phyloP scores from a whole-genome alignment of 2,329 filamentous ascomycete genomes.

The Ampelomyces quisqualis region DNA sequence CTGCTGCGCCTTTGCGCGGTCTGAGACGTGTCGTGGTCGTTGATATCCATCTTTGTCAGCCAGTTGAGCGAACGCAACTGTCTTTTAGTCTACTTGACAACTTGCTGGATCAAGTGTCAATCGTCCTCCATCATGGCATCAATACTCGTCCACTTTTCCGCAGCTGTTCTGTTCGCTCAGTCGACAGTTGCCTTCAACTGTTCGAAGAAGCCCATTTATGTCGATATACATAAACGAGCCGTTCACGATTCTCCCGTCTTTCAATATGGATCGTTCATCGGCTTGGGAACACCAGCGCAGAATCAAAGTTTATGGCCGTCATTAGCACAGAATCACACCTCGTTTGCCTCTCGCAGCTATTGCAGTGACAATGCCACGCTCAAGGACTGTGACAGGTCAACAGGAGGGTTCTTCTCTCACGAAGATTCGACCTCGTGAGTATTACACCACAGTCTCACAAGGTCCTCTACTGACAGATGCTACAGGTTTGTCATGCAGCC shows the following conservation, averaged over 20 bases:
- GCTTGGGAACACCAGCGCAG: slow-evolving; percentile 46
- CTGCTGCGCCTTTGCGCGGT: slow-evolving; percentile 22
- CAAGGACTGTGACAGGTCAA: slow-evolving; percentile 34
- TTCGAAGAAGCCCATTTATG: slow-evolving; percentile 44
- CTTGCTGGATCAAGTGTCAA: slow-evolving; percentile 35
- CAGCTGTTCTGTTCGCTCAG: slow-evolving; percentile 41
- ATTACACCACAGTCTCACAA: neutral
- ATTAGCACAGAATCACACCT: slow-evolving; percentile 46
- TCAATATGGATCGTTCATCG: slow-evolving; percentile 51
- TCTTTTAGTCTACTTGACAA: slow-evolving; percentile 18
- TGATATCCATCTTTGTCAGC: slow-evolving; percentile 16
- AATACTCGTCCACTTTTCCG: slow-evolving; percentile 27
- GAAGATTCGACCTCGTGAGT: slow-evolving; percentile 38
- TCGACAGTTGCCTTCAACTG: slow-evolving; percentile 44
- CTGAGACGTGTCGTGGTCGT: slow-evolving; percentile 26
- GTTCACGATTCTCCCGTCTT: slow-evolving; percentile 45
- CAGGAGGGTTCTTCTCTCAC: slow-evolving; percentile 39
- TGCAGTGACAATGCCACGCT: slow-evolving; percentile 41
- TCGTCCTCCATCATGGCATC: slow-evolving; percentile 30
- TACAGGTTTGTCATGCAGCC: slow-evolving; percentile 27
- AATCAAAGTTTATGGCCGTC: slow-evolving; percentile 50
- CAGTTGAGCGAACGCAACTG: slow-evolving; percentile 6
- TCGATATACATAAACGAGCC: slow-evolving; percentile 48
- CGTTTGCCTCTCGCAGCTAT: slow-evolving; percentile 40
- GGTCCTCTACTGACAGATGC: slow-evolving; percentile 12